Evolutionary conservation across 306 rosid genomes (phyloP).

Genomic region (Coriaria nepalensis): DNA sequence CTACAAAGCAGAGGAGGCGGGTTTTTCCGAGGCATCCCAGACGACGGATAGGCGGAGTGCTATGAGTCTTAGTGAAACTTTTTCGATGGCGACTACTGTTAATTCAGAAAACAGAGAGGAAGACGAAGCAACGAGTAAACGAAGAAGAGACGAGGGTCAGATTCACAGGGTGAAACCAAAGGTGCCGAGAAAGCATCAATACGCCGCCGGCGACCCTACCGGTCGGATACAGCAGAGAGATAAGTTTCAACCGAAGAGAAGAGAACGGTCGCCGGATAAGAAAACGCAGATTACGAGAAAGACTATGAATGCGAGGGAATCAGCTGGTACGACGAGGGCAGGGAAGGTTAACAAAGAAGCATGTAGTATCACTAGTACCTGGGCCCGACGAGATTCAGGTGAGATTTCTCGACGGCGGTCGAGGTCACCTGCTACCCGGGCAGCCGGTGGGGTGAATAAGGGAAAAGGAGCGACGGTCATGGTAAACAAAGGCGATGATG

Average conservation of each 20-base stretch:
- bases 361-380: too few relatives aligned
- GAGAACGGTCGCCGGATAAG: conserved; percentile 29
- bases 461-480: conserved; percentile 16
- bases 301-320: conserved; percentile 25
- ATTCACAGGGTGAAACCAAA: conserved; percentile 7
- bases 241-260: conserved; percentile 22
- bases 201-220: conserved; percentile 22
- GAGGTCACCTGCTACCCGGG: conserved; percentile 51
- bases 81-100: conserved; percentile 48
- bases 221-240: conserved; percentile 25
- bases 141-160: conserved; percentile 27
- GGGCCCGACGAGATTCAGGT: conserved; percentile 25
- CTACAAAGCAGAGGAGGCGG: conserved; percentile 9
- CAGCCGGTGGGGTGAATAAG: conserved; percentile 11
- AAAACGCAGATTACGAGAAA: conserved; percentile 17
- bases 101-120: conserved; percentile 47
- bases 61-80: conserved; percentile 48
- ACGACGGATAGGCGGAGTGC: conserved; percentile 37
- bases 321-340: conserved; percentile 21
- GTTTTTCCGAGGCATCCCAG: conserved; percentile 30
- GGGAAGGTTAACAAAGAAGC: conserved; percentile 18
- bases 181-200: conserved; percentile 37
- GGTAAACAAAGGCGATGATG: conserved; percentile 13
- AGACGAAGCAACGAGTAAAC: conserved; percentile 64
- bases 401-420: conserved; percentile 28